Evolutionary conservation across 2,329 filamentous ascomycete genomes (phyloP), one percentile per base, ranked within the genome.

Genomic region (Colletotrichum sublineola): DNA sequence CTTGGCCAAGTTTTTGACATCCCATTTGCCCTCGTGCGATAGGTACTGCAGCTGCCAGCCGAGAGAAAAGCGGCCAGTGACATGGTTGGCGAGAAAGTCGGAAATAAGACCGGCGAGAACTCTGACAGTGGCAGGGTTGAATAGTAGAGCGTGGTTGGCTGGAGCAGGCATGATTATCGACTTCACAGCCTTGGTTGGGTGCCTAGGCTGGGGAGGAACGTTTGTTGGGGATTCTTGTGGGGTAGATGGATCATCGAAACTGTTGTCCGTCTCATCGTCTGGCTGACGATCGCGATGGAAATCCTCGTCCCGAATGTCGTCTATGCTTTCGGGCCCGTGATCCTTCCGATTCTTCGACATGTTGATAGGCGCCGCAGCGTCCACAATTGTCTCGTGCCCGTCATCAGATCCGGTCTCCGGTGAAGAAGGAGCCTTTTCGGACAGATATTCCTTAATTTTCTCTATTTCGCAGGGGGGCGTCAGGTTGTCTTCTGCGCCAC

Each of bases 1-100:
- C 79, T 98, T 98, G 71, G 89, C 91, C 14, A 98, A 86, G 78
- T 98, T 98, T 84, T 98, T 98, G 76, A 98, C 94, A 78, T 98
- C 96, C 96, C 96, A 98, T 83, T 98, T 98, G 3, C 95, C 95
- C 76, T 95, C 93, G 1, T 93, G 94, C 2, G 93, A 94, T 33
- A 98, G 89, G 77, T 96, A 92, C 77, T 96, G 93, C 20, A 98
- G 86, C 81, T 98, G 96, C 95, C 96, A 98, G 55, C 92, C 94
- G 38, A 96, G 89, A 1, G 91, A 93, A 18, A 98, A 88, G 11
- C 95, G 91, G 12, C 90, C 87, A 12, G 95, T 95, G 66, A 98
- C 87, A 77, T 94, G 88, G 3, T 87, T 86, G 24, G 90, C 86
- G 38, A 98, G 87, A 78, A 98, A 98, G 74, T 93, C 91, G 71